A percentile compares a stretch with the other conserved stretches of the same genome.
Evolutionary conservation across 2,329 filamentous ascomycete genomes (phyloP).

Genomic region (Chaetomiaceae sp.): DNA sequence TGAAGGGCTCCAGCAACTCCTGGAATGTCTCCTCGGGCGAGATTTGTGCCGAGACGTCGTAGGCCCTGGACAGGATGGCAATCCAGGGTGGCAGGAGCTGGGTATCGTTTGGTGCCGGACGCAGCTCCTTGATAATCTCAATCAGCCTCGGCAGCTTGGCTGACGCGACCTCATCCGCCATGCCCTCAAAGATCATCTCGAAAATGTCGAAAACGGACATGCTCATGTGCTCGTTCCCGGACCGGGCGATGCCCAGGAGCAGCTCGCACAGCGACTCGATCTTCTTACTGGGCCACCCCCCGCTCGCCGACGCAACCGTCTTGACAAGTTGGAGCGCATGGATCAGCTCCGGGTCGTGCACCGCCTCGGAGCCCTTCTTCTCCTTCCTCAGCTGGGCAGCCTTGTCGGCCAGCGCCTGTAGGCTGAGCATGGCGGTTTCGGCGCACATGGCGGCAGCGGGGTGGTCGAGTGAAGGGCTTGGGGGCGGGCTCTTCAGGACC

Average conservation of each 20-base stretch:
- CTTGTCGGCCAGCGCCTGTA: constrained; percentile 66
- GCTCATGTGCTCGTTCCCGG: constrained; percentile 90
- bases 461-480: constrained; percentile 87
- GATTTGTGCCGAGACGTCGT: constrained; percentile 86
- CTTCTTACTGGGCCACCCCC: constrained; percentile 94
- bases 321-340: constrained; percentile 91
- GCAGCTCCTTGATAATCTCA: constrained; percentile 85
- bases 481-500: constrained; percentile 77
- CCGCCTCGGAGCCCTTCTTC: constrained; percentile 52
- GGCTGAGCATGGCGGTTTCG: constrained; percentile 75
- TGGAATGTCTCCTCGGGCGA: constrained; percentile 86
- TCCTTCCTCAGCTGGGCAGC: constrained; percentile 60
- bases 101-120: constrained; percentile 87
- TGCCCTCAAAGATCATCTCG: constrained; percentile 89
- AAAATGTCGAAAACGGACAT: constrained; percentile 97
- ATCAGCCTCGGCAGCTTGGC: constrained; percentile 83
- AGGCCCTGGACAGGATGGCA: constrained; percentile 87
- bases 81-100: constrained; percentile 95
- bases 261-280: constrained; percentile 89
- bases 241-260: constrained; percentile 79
- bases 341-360: constrained; percentile 77
- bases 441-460: constrained; percentile 95
- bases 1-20: constrained; percentile 80
- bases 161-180: constrained; percentile 80
- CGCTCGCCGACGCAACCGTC: constrained; percentile 76